Conservation (phyloP, 768 basidiomycete species). For the Asterophora lycoperdoides region DNA sequence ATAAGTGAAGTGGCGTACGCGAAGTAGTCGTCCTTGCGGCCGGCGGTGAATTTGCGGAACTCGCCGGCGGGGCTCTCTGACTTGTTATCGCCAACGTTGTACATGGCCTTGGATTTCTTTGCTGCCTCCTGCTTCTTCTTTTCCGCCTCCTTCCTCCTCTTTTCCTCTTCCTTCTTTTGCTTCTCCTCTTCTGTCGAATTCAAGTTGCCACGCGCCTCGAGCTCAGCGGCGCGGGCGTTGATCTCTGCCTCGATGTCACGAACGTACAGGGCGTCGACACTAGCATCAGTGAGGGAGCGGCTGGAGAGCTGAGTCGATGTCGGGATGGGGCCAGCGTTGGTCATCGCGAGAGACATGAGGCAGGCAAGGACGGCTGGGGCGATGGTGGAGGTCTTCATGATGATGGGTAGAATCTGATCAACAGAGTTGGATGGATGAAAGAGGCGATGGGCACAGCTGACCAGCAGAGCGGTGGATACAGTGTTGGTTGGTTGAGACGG, state of each 20-base stretch:
- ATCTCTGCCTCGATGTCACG: slow-evolving; percentile 7
- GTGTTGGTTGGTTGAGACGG: neutral
- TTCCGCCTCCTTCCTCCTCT: too few species aligned
- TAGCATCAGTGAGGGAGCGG: neutral
- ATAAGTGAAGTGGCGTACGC: too few species aligned
- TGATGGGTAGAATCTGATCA: neutral
- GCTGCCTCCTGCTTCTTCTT: too few species aligned
- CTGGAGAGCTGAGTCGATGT: neutral
- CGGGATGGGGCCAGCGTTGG: slow-evolving; percentile 5
- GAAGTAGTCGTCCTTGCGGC: too few species aligned
- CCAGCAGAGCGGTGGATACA: neutral
- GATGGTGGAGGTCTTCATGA: slow-evolving; percentile 9
- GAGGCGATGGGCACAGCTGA: neutral
- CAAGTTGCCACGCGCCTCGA: neutral
- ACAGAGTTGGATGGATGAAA: neutral
- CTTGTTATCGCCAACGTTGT: too few species aligned
- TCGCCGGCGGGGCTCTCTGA: neutral
- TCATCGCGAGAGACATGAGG: slow-evolving; percentile 1
- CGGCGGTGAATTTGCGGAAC: too few species aligned
- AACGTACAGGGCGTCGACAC: slow-evolving; percentile 3
- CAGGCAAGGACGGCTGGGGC: slow-evolving; percentile 10
- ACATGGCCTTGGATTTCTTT: too few species aligned
- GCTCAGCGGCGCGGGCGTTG: slow-evolving; percentile 1
- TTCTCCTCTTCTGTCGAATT: too few species aligned
- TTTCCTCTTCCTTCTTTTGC: too few species aligned